Evolutionary conservation across 495 filamentous ascomycete genomes (phyloP).

Genomic region (Podospora didyma): DNA sequence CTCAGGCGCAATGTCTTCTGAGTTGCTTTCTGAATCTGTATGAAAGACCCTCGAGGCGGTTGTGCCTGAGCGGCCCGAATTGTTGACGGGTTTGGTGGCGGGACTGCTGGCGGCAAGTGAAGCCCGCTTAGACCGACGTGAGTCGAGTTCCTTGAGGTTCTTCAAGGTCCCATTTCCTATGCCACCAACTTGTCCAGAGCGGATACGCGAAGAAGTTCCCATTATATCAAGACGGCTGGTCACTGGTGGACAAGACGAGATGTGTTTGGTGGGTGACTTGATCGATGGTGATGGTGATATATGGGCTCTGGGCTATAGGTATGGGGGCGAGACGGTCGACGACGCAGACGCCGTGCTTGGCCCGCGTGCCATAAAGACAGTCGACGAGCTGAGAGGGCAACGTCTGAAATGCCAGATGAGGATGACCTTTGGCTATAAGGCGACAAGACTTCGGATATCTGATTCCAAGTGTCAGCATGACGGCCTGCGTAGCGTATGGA

Average conservation of each 20-base stretch:
- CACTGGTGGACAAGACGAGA: neutral
- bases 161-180: conserved; percentile 18
- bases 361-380: neutral
- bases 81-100: neutral
- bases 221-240: conserved; percentile 18
- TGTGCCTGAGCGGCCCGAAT: neutral
- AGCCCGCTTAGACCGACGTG: conserved; percentile 15
- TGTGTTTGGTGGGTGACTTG: neutral
- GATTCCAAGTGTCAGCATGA: neutral
- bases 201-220: conserved; percentile 21
- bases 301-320: neutral
- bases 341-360: neutral
- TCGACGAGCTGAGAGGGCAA: neutral
- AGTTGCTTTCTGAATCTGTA: neutral
- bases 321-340: neutral
- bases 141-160: conserved; percentile 14
- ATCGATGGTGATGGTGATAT: neutral
- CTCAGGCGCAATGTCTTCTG: conserved; percentile 31
- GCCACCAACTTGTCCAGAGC: conserved; percentile 18
- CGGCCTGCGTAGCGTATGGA: too few relatives aligned
- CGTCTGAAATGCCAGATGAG: neutral
- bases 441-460: neutral
- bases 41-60: too few relatives aligned
- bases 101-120: conserved; percentile 8
- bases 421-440: neutral